Conservation (phyloP, 2,329 filamentous ascomycete species). For the Aspergillus piperis region DNA sequence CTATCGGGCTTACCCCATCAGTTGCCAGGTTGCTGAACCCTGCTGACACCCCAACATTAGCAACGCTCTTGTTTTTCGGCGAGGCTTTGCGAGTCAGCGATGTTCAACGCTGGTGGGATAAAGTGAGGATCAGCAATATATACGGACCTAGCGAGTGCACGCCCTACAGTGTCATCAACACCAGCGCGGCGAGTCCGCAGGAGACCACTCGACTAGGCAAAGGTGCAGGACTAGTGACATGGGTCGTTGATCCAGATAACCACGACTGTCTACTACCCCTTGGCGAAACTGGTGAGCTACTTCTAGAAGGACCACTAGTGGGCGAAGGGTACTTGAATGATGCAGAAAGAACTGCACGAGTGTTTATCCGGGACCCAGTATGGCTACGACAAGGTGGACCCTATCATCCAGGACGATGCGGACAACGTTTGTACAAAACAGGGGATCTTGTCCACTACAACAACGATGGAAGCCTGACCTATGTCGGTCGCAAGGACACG, state of each 20-base stretch:
- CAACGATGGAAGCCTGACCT: neutral
- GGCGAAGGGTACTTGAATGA: neutral
- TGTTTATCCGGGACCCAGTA: neutral
- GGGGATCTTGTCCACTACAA: neutral
- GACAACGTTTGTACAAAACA: neutral
- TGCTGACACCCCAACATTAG: neutral
- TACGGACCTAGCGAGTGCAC: neutral
- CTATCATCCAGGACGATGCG: neutral
- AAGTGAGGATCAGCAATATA: neutral
- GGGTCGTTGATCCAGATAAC: neutral
- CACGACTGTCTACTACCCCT: neutral
- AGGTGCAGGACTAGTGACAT: neutral
- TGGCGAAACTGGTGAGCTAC: conserved; percentile 2
- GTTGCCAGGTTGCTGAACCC: neutral
- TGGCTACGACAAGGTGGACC: neutral
- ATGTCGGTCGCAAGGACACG: neutral
- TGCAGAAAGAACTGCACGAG: neutral
- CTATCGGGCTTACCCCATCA: neutral
- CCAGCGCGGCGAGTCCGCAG: neutral
- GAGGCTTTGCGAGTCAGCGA: neutral
- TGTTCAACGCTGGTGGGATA: neutral
- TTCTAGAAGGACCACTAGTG: conserved; percentile 7
- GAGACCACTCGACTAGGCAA: neutral
- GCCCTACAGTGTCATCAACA: neutral
- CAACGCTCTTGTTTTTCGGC: neutral